A percentile compares a stretch with the other conserved stretches of the same genome.
phyloP scores from a whole-genome alignment of 2,329 filamentous ascomycete species.

The Pseudopyricularia cyperi region DNA sequence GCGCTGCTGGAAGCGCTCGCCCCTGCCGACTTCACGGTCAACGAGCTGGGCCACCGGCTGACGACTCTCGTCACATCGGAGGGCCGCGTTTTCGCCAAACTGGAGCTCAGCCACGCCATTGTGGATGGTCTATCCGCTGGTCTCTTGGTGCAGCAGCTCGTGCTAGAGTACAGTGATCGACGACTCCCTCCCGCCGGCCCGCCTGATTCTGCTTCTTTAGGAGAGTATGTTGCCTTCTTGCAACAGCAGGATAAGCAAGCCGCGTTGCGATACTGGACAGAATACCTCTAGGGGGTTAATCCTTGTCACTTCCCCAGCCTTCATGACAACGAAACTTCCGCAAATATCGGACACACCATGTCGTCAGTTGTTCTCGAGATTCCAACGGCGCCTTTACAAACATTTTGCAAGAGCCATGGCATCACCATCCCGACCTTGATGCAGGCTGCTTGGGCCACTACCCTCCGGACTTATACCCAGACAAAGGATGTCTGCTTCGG shows the following conservation, averaged over 20 bases:
- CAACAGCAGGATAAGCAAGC: background rate
- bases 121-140: slow-evolving; percentile 13
- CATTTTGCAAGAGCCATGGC: background rate
- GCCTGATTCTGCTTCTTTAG: background rate
- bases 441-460: background rate
- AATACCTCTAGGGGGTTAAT: background rate
- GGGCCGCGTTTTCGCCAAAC: slow-evolving; percentile 6
- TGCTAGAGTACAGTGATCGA: background rate
- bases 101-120: slow-evolving; percentile 21
- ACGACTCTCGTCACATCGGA: background rate
- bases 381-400: background rate
- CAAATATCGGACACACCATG: background rate
- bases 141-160: background rate
- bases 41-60: slow-evolving; percentile 1
- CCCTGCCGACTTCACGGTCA: background rate
- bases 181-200: background rate
- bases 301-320: background rate
- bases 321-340: background rate
- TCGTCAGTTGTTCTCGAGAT: background rate
- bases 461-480: background rate
- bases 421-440: background rate
- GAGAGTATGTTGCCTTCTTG: background rate
- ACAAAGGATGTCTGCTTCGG: slow-evolving; percentile 11
- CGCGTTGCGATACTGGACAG: background rate
- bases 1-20: background rate